phyloP scores from a whole-genome alignment of 139 green algal genomes.

The Volvox africanus region DNA sequence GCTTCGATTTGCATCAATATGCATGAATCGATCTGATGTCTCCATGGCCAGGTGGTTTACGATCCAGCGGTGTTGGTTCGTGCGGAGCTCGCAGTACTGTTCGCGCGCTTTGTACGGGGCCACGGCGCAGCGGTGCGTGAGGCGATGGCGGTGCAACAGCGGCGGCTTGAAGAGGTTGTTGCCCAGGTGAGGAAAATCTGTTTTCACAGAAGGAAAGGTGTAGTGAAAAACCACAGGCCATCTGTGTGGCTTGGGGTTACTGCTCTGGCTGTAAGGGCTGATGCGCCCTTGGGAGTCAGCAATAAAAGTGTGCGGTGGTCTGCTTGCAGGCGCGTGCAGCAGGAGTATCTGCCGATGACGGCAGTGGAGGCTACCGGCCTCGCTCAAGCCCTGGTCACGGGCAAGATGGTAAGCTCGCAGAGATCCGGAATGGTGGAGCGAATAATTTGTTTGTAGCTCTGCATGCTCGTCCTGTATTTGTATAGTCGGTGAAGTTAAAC shows the following conservation, averaged over 20 bases:
- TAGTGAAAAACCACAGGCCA: too few relatives aligned
- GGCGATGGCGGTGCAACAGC: conserved; percentile 52
- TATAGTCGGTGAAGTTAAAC: too few relatives aligned
- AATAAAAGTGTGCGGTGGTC: background rate
- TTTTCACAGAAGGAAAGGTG: too few relatives aligned
- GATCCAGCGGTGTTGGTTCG: conserved; percentile 81
- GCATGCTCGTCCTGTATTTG: too few relatives aligned
- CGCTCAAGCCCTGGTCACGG: conserved; percentile 16
- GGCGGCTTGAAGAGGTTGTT: conserved; percentile 44
- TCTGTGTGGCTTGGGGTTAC: too few relatives aligned
- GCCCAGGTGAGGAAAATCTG: background rate
- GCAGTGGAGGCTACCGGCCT: background rate
- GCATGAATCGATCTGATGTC: too few relatives aligned
- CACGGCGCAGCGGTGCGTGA: conserved; percentile 67
- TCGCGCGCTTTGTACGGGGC: conserved; percentile 78
- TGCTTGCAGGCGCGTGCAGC: conserved; percentile 20
- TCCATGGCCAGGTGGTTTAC: conserved; percentile 67
- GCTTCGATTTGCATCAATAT: too few relatives aligned
- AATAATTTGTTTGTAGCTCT: too few relatives aligned
- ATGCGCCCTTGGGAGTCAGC: too few relatives aligned
- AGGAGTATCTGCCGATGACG: background rate
- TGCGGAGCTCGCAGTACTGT: conserved; percentile 81
- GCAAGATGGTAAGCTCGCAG: conserved; percentile 1
- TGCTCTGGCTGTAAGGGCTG: too few relatives aligned
- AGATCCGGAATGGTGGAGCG: too few relatives aligned